Evolutionary conservation across 2,329 filamentous ascomycete genomes (phyloP).

Genomic region (Seiridium cupressi): DNA sequence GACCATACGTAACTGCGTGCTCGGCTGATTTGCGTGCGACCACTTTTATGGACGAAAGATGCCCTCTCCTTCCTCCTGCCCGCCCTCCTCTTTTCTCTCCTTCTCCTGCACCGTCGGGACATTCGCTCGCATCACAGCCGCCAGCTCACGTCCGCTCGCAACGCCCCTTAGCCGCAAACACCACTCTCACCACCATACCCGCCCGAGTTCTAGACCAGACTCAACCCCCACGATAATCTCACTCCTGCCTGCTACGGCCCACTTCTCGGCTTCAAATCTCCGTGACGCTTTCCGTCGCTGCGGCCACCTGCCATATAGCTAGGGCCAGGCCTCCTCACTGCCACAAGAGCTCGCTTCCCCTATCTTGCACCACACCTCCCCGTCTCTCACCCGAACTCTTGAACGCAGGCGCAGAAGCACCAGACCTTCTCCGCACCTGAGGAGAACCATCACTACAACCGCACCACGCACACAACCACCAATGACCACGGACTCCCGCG

Average conservation of each 20-base stretch:
- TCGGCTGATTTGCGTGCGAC: not conserved
- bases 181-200: constrained; percentile 4
- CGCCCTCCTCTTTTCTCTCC: not conserved
- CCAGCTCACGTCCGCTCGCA: not conserved
- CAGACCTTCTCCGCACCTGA: not conserved
- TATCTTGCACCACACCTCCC: not conserved
- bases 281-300: constrained; percentile 5
- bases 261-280: constrained; percentile 7
- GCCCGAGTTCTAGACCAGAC: not conserved
- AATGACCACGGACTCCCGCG: not conserved
- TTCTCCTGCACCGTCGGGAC: not conserved
- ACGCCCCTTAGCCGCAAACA: constrained; percentile 2
- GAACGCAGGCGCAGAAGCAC: not conserved
- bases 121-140: not conserved
- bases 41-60: constrained; percentile 1
- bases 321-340: constrained; percentile 5
- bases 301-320: constrained; percentile 10
- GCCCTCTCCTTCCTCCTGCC: not conserved
- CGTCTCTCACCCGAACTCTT: not conserved
- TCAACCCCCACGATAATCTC: constrained; percentile 9
- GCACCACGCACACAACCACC: not conserved
- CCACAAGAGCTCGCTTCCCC: constrained; percentile 3
- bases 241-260: constrained; percentile 8
- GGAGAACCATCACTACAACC: constrained; percentile 1
- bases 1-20: not conserved